Base-by-base conservation (phyloP, 169 alveolate genomes). In the Babesia caballi region DNA sequence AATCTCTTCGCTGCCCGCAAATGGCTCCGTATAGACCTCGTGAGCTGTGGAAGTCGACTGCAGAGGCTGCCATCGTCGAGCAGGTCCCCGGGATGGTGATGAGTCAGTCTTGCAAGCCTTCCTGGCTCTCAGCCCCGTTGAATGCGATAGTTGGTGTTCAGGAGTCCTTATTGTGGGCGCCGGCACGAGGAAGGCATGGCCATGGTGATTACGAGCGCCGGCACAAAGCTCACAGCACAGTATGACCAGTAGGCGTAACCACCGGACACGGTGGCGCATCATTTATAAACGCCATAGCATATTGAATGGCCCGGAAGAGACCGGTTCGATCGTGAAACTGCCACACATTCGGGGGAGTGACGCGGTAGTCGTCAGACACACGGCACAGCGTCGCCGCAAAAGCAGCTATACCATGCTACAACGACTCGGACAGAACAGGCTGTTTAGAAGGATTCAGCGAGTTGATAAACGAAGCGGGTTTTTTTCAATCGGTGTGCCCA, bases 381-480 rank as follows among this genome's bases (percentile, higher is more conserved):
- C 46, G 12, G n/a, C 46, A 38, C 7, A 9, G 46, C 46, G 12
- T n/a, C 33, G 4, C 14, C n/a, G n/a, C n/a, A n/a, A n/a, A n/a
- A n/a, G n/a, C n/a, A n/a, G n/a, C n/a, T n/a, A 27, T 50, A 66
- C 36, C 12, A 46, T 69, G 63, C 49, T 52, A 3, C 12, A 9
- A 38, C 36, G 25, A 6, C 27, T 69, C 8, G 36, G 21, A 30
- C 21, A 69, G 7, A 6, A 11, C 2, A 56, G 30, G 49, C 38
- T 54, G 2, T 56, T 38, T 27, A 28, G 65, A 28, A n/a, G 61
- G 14, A 2, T 70, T 2, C 68, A 66, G 75, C 54, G 82, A 41
- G 63, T 82, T 58, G 85, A 82, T 19, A 61, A 72, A 23, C 49
- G 89, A 17, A 82, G 84, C 44, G 86, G 85, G 15, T 65, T 82